Evolutionary conservation across 1,284 basidiomycete species (phyloP), one percentile per base, ranked within the genome.

Genomic region (Malassezia furfur): DNA sequence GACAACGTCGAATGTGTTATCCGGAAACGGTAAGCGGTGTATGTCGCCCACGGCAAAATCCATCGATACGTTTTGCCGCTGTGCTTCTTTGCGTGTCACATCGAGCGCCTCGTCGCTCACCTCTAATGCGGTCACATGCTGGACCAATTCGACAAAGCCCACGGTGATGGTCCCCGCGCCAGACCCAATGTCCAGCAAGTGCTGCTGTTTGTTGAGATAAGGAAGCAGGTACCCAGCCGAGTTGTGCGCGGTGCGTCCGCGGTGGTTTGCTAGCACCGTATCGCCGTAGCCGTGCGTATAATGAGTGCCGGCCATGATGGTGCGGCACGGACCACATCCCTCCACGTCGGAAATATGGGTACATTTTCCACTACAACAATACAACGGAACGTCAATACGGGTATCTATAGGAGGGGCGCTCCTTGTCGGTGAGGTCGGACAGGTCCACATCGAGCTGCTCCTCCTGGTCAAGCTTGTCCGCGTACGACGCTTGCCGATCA

Each of bases 361-460:
- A 28, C 25, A 28, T 28, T 34, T 34, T 34, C 3, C 32, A 11
- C 3, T 7, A 34, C 32, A 28, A 34, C 32, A 11, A 34, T 7
- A 34, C 32, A 28, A 28, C 7, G 25, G 25, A 28, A 28, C 25
- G 25, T 41, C 62, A 73, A 53, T 69, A 66, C 17, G 72, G 70
- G 57, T 74, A 75, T 50, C 70, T 55, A 57, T 74, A 75, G 19
- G 37, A 57, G 15, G 59, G 46, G 25, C 69, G 61, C 63, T 75
- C 62, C 50, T 65, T 65, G 56, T 75, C 72, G 1, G 73, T 72
- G 51, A 63, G 54, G 50, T 75, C 73, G 14, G 66, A 61, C 34
- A 75, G 66, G 46, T 70, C 72, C 15, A 25, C 59, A 53, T 31
- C 38, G 30, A 40, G 54, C 52, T 37, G 44, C 1, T 30, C 43